Percentiles rank a stretch among this genome's conserved stretches.
Conservation (phyloP, 371 early-diverging fungal species). For the Apophysomyces sp. region DNA sequence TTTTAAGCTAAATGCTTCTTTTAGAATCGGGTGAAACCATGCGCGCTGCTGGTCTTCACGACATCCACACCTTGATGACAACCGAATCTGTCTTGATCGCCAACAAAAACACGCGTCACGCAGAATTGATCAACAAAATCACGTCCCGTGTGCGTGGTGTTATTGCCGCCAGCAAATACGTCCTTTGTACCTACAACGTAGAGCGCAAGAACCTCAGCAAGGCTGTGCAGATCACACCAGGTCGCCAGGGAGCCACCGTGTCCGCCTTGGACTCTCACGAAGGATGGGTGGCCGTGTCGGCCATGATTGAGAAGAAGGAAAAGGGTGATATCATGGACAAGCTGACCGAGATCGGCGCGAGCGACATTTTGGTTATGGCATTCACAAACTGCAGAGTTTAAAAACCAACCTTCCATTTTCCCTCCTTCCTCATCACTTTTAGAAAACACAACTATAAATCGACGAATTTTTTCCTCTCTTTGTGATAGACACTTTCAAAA, state of each 20-base stretch:
- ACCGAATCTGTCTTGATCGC: constrained; percentile 90
- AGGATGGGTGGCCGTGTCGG: constrained; percentile 87
- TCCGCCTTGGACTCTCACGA: constrained; percentile 80
- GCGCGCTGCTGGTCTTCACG: constrained; percentile 95
- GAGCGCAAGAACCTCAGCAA: constrained; percentile 54
- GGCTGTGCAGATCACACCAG: constrained; percentile 85
- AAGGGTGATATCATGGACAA: constrained; percentile 89
- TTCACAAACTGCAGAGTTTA: constrained; percentile 81
- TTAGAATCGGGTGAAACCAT: constrained; percentile 97
- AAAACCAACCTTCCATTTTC: constrained; percentile 1
- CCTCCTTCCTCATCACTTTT: not conserved
- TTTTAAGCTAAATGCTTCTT: not conserved
- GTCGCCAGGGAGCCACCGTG: constrained; percentile 90
- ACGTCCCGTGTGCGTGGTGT: constrained; percentile 88
- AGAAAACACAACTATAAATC: not conserved
- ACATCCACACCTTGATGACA: constrained; percentile 75
- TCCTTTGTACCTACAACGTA: constrained; percentile 90
- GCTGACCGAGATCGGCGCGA: constrained; percentile 87
- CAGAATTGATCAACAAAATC: constrained; percentile 72
- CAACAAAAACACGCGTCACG: constrained; percentile 60
- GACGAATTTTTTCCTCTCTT: too few relatives aligned
- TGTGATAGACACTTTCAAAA: too few relatives aligned
- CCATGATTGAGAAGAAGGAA: constrained; percentile 81
- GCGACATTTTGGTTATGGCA: constrained; percentile 85
- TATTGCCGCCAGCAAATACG: constrained; percentile 83